A percentile compares a stretch with the other conserved stretches of the same genome.
Conservation (phyloP, 2,329 filamentous ascomycete genomes). For the Emericellopsis cladophorae region DNA sequence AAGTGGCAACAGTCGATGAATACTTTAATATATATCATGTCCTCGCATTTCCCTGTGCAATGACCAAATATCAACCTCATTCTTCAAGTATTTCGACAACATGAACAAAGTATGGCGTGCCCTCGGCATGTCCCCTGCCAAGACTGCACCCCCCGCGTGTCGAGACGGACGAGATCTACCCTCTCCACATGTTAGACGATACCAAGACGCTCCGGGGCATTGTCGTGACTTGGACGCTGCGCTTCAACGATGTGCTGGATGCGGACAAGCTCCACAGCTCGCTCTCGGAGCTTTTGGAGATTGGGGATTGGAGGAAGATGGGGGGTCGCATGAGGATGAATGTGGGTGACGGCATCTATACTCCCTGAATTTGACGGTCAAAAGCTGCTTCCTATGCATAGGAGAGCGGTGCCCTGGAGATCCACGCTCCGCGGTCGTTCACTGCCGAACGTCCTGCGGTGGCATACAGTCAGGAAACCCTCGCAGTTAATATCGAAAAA, state of each 20-base stretch:
- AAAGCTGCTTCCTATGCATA: constrained; percentile 9
- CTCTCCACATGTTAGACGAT: constrained; percentile 18
- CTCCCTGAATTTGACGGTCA: constrained; percentile 7
- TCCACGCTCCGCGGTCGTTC: constrained; percentile 17
- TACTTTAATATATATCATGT: too few relatives aligned
- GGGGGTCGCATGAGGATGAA: constrained; percentile 27
- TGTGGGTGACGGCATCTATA: constrained; percentile 11
- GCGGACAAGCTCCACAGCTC: constrained; percentile 19
- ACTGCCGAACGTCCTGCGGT: constrained; percentile 21
- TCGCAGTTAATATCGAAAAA: constrained; percentile 22
- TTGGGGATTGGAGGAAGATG: constrained; percentile 31
- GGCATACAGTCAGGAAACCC: constrained; percentile 22
- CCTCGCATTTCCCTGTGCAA: too few relatives aligned
- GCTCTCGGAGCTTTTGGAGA: constrained; percentile 23
- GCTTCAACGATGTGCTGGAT: constrained; percentile 34
- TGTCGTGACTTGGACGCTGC: constrained; percentile 19
- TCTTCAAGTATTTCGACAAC: too few relatives aligned
- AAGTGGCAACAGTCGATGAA: too few relatives aligned
- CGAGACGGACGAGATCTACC: constrained; percentile 12
- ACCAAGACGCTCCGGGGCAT: constrained; percentile 10
- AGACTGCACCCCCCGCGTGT: not conserved
- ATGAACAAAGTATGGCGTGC: too few relatives aligned
- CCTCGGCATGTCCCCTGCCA: too few relatives aligned
- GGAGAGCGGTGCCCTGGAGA: constrained; percentile 13
- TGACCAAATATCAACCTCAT: too few relatives aligned